Evolutionary conservation across 768 basidiomycete genomes (phyloP).

Genomic region (Tylopilus sp.): DNA sequence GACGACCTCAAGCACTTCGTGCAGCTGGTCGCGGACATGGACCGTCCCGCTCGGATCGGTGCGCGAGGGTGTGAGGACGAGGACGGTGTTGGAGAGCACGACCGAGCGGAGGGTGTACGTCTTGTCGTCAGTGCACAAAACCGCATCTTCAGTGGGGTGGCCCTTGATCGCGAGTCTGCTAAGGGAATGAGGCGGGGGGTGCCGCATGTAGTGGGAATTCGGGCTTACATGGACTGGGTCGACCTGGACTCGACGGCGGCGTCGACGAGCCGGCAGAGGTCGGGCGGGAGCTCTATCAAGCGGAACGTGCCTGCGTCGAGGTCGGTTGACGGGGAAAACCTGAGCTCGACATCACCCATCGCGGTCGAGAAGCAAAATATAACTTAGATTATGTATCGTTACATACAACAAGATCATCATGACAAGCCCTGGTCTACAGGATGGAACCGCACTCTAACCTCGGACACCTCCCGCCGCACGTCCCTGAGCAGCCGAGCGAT

Average conservation of each 20-base stretch:
- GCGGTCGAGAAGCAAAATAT: not conserved
- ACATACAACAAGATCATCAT: not conserved
- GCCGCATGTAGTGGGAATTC: not conserved
- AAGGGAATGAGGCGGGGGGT: not conserved
- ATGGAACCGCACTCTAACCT: slow-evolving; percentile 65
- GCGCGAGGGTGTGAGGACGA: slow-evolving; percentile 60
- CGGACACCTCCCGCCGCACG: slow-evolving; percentile 62
- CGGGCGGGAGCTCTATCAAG: slow-evolving; percentile 70
- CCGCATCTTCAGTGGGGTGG: slow-evolving; percentile 76
- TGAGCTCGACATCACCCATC: slow-evolving; percentile 38
- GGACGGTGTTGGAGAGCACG: slow-evolving; percentile 82
- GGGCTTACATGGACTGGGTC: slow-evolving; percentile 28
- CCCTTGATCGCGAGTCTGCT: slow-evolving; percentile 78
- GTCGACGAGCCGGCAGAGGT: slow-evolving; percentile 62
- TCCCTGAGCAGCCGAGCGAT: slow-evolving; percentile 55
- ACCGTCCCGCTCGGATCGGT: slow-evolving; percentile 39
- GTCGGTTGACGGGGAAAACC: slow-evolving; percentile 48
- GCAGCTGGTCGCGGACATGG: slow-evolving; percentile 75
- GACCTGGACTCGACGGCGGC: slow-evolving; percentile 36
- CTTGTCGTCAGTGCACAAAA: slow-evolving; percentile 76
- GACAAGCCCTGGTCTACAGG: slow-evolving; percentile 33
- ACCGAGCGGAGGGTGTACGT: slow-evolving; percentile 86
- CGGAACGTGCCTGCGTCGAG: slow-evolving; percentile 55
- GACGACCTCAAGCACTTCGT: slow-evolving; percentile 79
- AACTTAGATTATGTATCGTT: not conserved